Evolutionary conservation across 345 rosid species (phyloP).

Genomic region (Triadica sebifera): DNA sequence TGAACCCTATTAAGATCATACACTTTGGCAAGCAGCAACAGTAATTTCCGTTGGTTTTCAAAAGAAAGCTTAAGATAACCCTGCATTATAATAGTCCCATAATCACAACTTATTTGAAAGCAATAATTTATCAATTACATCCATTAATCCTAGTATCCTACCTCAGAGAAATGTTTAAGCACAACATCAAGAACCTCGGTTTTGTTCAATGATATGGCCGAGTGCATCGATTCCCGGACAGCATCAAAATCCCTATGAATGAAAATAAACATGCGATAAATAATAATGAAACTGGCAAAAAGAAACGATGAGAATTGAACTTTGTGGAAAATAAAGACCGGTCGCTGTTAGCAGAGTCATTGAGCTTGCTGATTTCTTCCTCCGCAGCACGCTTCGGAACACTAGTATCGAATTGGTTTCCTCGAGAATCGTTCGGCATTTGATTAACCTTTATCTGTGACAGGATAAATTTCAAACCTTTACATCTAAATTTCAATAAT

Average conservation of each 20-base stretch:
- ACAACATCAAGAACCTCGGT: slow-evolving; percentile 62
- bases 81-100: slow-evolving; percentile 33
- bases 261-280: neutral
- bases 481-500: neutral
- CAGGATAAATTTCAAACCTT: neutral
- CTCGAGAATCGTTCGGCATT: slow-evolving; percentile 34
- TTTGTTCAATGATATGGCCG: slow-evolving; percentile 73
- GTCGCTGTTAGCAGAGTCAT: slow-evolving; percentile 20
- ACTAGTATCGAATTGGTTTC: slow-evolving; percentile 24
- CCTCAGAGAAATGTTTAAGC: slow-evolving; percentile 79
- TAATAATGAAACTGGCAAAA: neutral
- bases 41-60: slow-evolving; percentile 54
- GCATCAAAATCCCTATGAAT: slow-evolving; percentile 50
- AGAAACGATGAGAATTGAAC: neutral
- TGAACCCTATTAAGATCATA: slow-evolving; percentile 71
- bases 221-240: slow-evolving; percentile 74
- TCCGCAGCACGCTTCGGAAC: slow-evolving; percentile 12
- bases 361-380: slow-evolving; percentile 20
- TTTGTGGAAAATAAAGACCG: slow-evolving; percentile 26
- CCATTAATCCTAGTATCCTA: slow-evolving; percentile 18
- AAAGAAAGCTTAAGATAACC: slow-evolving; percentile 66
- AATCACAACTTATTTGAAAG: neutral
- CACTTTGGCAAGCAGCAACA: slow-evolving; percentile 67
- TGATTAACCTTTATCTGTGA: slow-evolving; percentile 39
- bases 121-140: neutral